Conservation (phyloP, 108 stramenopile species). For the Skeletonema marinoi region DNA sequence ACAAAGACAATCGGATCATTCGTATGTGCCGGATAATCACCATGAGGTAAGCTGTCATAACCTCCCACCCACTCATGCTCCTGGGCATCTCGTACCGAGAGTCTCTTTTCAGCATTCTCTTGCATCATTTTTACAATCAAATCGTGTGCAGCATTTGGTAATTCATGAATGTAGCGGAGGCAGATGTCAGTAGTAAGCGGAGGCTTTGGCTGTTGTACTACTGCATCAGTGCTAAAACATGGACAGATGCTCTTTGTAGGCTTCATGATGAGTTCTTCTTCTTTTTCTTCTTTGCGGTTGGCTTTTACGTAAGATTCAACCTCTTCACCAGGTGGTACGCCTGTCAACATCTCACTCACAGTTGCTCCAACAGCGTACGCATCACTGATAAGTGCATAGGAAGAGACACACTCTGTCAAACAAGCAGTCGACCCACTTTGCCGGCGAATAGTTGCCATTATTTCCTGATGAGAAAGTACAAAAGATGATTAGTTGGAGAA, state of each 20-base stretch:
- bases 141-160: conserved; percentile 61
- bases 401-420: conserved; percentile 73
- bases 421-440: conserved; percentile 54
- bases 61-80: conserved; percentile 75
- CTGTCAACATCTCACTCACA: conserved; percentile 69
- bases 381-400: conserved; percentile 86
- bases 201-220: not conserved
- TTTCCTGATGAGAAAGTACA: too few species aligned
- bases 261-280: not conserved
- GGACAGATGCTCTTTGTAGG: not conserved
- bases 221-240: not conserved
- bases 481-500: too few species aligned
- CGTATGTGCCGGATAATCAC: conserved; percentile 59
- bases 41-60: conserved; percentile 54
- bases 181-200: conserved; percentile 5
- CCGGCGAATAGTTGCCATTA: conserved; percentile 53
- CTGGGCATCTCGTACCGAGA: conserved; percentile 81
- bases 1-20: conserved; percentile 58
- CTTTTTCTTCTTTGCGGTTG: conserved; percentile 1
- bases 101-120: conserved; percentile 59
- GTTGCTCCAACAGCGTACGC: conserved; percentile 86
- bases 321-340: conserved; percentile 77
- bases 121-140: conserved; percentile 63
- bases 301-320: conserved; percentile 4
- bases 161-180: conserved; percentile 57